phyloP scores from a whole-genome alignment of 1,139 yeast species.

The Suhomyces yuchorum region DNA sequence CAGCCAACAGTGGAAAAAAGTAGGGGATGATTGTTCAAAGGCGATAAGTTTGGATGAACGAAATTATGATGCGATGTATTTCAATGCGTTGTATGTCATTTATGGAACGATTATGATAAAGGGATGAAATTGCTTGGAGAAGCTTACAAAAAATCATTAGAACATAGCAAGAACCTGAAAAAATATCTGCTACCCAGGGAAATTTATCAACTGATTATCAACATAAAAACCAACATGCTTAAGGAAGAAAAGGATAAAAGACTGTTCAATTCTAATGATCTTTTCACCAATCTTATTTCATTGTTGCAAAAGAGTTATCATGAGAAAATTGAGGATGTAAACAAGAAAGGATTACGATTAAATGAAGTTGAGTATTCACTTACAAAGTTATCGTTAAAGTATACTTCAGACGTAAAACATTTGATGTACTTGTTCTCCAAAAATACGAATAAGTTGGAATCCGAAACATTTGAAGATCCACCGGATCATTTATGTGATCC shows the following conservation, averaged over 20 bases:
- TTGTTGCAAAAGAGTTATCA: constrained; percentile 25
- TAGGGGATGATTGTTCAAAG: constrained; percentile 28
- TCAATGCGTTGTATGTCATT: constrained; percentile 28
- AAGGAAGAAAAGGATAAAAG: constrained; percentile 19
- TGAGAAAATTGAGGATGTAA: constrained; percentile 17
- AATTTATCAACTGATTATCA: constrained; percentile 24
- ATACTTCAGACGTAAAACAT: constrained; percentile 25
- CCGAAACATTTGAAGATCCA: constrained; percentile 23
- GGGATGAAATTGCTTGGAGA: constrained; percentile 30
- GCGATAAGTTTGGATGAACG: constrained; percentile 30
- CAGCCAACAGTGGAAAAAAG: constrained; percentile 19
- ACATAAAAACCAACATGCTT: constrained; percentile 15
- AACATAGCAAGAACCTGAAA: constrained; percentile 23
- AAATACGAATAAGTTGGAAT: constrained; percentile 21
- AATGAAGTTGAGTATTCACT: constrained; percentile 23
- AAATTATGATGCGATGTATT: constrained; percentile 27
- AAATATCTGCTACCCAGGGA: constrained; percentile 23
- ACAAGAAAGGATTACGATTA: constrained; percentile 16
- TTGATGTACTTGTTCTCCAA: constrained; percentile 27
- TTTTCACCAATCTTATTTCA: constrained; percentile 27
- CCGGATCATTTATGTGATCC: constrained; percentile 53
- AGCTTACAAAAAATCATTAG: constrained; percentile 34
- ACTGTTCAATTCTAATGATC: constrained; percentile 19
- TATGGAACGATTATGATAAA: constrained; percentile 26
- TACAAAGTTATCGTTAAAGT: constrained; percentile 23